Conservation (phyloP, 2,329 filamentous ascomycete species). For the Penicillium glabrum region DNA sequence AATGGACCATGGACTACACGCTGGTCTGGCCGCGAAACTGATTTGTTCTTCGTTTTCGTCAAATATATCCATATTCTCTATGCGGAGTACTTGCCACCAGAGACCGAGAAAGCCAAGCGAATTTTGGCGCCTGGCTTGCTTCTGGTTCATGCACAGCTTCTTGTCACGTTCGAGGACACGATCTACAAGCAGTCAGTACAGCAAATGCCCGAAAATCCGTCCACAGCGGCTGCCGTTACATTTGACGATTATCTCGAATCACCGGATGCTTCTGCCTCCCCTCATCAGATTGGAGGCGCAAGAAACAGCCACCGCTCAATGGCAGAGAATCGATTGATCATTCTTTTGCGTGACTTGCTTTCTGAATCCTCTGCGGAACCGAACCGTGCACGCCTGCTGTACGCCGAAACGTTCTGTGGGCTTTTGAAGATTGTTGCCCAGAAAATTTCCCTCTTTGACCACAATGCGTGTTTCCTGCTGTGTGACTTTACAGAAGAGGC, state of each 20-base stretch:
- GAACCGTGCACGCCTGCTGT: constrained; percentile 63
- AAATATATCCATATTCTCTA: constrained; percentile 83
- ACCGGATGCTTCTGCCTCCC: constrained; percentile 66
- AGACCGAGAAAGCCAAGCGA: constrained; percentile 55
- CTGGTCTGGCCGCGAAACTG: constrained; percentile 85
- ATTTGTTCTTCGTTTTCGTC: constrained; percentile 87
- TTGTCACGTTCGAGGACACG: constrained; percentile 77
- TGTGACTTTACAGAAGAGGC: constrained; percentile 88
- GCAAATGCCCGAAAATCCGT: constrained; percentile 48
- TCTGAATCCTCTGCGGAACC: constrained; percentile 59
- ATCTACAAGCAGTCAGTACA: constrained; percentile 68
- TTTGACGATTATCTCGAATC: constrained; percentile 66
- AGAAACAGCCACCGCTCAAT: constrained; percentile 72
- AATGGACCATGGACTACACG: constrained; percentile 79
- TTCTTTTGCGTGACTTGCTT: constrained; percentile 78
- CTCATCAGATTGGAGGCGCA: constrained; percentile 62
- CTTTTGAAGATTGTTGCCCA: constrained; percentile 73
- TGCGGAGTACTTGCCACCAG: constrained; percentile 66
- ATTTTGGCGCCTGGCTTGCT: constrained; percentile 74
- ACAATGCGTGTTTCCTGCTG: constrained; percentile 81
- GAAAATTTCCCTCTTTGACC: constrained; percentile 76
- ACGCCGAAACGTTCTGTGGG: constrained; percentile 71
- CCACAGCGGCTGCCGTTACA: constrained; percentile 54
- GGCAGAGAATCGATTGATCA: constrained; percentile 83
- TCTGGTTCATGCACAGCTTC: constrained; percentile 76